Conservation (phyloP, 257 asterid species). For the Nicotiana obtusifolia region DNA sequence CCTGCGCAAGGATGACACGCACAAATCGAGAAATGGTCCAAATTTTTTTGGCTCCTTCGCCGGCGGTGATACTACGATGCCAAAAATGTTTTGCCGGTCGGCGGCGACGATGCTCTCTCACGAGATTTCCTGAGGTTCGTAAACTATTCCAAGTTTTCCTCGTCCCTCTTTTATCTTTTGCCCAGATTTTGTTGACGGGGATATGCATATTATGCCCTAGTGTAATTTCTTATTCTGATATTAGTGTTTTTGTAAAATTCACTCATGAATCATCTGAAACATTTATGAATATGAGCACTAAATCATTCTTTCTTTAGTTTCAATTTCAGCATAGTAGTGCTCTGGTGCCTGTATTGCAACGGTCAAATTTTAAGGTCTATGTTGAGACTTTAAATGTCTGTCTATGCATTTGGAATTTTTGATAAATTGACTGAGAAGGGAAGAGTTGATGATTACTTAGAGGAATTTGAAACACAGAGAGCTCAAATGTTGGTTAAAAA, state of each 20-base stretch:
- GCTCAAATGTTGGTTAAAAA: neutral
- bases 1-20: constrained; percentile 23
- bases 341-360: no score
- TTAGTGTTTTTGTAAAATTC: neutral
- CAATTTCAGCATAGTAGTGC: no score
- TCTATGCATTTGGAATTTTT: no score
- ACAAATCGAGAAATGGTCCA: constrained; percentile 29
- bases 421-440: neutral
- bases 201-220: neutral
- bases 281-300: no score
- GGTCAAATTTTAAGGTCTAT: no score
- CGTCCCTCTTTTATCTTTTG: neutral
- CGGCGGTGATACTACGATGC: no score
- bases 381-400: no score
- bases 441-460: neutral
- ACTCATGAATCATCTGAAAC: neutral
- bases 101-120: no score
- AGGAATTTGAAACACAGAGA: neutral
- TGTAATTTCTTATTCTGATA: neutral
- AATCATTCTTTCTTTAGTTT: no score
- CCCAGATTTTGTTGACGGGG: neutral
- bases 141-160: neutral
- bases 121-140: neutral
- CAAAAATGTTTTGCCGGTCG: no score
- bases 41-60: neutral